Conservation (phyloP, 495 filamentous ascomycete genomes). For the Penicillium tannophilum region DNA sequence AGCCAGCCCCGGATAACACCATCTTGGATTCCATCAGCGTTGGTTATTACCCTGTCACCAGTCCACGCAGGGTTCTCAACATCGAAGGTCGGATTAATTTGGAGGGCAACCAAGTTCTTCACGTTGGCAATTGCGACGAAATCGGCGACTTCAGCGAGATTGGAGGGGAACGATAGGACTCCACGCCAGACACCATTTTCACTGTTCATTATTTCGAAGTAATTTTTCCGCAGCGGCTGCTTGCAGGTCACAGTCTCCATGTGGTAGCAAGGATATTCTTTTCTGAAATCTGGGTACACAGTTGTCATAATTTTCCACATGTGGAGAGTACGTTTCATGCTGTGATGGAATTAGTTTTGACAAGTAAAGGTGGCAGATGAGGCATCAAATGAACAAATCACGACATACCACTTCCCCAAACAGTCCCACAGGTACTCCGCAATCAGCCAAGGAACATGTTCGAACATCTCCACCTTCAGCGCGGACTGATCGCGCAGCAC, state of each 20-base stretch:
- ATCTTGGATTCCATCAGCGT: slow-evolving; percentile 28
- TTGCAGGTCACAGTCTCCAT: slow-evolving; percentile 27
- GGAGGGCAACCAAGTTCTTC: slow-evolving; percentile 42
- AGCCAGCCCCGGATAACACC: slow-evolving; percentile 43
- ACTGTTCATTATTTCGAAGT: slow-evolving; percentile 37
- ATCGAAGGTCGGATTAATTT: slow-evolving; percentile 19
- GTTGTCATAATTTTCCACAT: slow-evolving; percentile 48
- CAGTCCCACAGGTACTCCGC: slow-evolving; percentile 44
- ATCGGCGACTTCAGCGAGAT: slow-evolving; percentile 32
- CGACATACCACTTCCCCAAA: slow-evolving; percentile 33
- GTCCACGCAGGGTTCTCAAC: no score
- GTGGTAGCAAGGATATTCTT: slow-evolving; percentile 23
- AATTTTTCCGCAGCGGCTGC: slow-evolving; percentile 28
- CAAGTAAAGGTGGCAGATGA: not conserved
- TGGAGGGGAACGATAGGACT: slow-evolving; percentile 30
- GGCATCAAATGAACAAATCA: not conserved
- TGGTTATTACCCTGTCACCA: no score
- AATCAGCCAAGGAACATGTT: slow-evolving; percentile 40
- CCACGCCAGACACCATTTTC: slow-evolving; percentile 33
- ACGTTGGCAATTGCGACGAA: slow-evolving; percentile 37
- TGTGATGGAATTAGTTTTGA: slow-evolving; percentile 15
- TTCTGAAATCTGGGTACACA: slow-evolving; percentile 35
- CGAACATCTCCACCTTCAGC: not conserved
- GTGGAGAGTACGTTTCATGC: slow-evolving; percentile 39
- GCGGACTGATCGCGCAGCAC: not conserved